These are phyloP conservation scores for Limnomonas spitsbergensis DNA, from an alignment of 139 green algal genomes.

Conservation along the genomic window DNA sequence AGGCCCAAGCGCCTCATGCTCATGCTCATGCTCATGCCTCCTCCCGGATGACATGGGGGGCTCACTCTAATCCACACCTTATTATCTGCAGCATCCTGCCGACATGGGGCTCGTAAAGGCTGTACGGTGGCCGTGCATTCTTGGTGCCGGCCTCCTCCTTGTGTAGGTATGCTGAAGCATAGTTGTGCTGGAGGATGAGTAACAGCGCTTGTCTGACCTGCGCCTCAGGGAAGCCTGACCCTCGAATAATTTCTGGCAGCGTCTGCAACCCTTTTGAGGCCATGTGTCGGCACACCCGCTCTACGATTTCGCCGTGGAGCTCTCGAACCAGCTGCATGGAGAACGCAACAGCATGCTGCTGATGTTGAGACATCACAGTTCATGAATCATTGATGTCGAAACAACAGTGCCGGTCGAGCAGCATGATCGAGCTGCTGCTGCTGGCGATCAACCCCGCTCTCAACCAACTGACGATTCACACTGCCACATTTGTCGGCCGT, in stretches of 20 bases:
- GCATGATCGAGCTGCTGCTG: too few species aligned
- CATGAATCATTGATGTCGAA: too few species aligned
- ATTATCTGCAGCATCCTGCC: conserved; percentile 55
- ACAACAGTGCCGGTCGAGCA: too few species aligned
- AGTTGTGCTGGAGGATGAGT: conserved; percentile 75
- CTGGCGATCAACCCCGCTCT: too few species aligned
- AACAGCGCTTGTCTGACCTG: conserved; percentile 52
- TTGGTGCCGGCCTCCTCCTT: conserved; percentile 35
- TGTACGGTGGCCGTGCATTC: conserved; percentile 29
- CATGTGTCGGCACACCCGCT: conserved; percentile 32
- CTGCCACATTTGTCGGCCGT: too few species aligned
- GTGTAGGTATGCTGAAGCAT: conserved; percentile 31
- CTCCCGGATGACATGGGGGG: too few species aligned
- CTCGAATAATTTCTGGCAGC: conserved; percentile 28
- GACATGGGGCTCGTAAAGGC: conserved; percentile 53
- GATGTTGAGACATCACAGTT: not conserved
- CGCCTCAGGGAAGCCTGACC: conserved; percentile 17
- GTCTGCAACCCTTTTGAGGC: conserved; percentile 13
- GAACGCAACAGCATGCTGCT: conserved; percentile 21
- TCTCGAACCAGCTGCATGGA: conserved; percentile 31
- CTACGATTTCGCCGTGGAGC: conserved; percentile 35
- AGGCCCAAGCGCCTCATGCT: too few species aligned
- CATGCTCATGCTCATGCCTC: too few species aligned
- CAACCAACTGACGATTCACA: too few species aligned
- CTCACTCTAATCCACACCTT: too few species aligned